These are phyloP conservation scores for Didymella pinodella DNA, from an alignment of 2,329 filamentous ascomycete genomes.

Conservation along the genomic window DNA sequence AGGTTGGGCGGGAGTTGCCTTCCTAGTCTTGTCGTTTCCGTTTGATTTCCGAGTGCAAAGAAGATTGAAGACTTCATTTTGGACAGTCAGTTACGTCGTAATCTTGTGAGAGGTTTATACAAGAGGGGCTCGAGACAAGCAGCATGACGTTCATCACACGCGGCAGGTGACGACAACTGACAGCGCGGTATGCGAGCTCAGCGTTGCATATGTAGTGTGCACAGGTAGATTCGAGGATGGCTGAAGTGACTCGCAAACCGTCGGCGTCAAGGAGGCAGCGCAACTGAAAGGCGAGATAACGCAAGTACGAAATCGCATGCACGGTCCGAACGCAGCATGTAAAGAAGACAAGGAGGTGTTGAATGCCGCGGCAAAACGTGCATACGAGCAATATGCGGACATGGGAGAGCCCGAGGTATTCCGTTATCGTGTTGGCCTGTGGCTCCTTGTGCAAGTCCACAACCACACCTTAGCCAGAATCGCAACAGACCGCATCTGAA, in stretches of 20 bases:
- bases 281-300: neutral
- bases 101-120: neutral
- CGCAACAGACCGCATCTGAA: conserved; percentile 8
- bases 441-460: conserved; percentile 9
- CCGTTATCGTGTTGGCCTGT: conserved; percentile 18
- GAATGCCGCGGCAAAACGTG: conserved; percentile 1
- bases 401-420: conserved; percentile 16
- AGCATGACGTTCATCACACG: neutral
- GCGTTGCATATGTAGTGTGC: neutral
- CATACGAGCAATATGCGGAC: conserved; percentile 2
- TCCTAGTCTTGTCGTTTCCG: neutral
- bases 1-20: neutral
- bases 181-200: neutral
- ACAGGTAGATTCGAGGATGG: neutral
- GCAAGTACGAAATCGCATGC: neutral
- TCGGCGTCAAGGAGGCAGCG: neutral
- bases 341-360: neutral
- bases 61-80: neutral
- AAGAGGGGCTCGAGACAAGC: neutral
- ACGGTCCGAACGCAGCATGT: neutral
- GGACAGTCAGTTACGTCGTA: neutral
- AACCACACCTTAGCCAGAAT: conserved; percentile 5
- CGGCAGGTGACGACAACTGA: neutral
- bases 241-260: neutral
- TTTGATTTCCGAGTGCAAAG: neutral